These are phyloP conservation scores for Stagonosporopsis rhizophila DNA, from an alignment of 2,329 filamentous ascomycete species.

Conservation along the genomic window DNA sequence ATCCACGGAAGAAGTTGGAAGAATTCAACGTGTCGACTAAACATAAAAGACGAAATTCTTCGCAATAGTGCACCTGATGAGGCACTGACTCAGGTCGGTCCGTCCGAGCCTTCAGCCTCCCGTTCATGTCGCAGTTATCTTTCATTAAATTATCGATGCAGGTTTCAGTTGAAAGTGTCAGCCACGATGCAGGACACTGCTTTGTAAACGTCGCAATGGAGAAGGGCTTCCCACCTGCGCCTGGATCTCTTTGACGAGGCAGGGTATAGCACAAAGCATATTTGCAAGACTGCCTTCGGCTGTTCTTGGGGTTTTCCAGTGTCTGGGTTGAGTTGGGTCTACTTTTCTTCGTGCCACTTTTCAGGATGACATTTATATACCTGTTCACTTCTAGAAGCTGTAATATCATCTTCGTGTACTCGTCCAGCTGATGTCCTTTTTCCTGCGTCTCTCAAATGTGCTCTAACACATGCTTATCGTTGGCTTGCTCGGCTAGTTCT, in stretches of 20 bases:
- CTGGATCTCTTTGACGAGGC: background rate
- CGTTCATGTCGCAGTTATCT: background rate
- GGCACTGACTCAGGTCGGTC: background rate
- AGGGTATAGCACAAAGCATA: slow-evolving; percentile 6
- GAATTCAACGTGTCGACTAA: slow-evolving; percentile 13
- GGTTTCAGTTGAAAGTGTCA: background rate
- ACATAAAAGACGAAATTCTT: slow-evolving; percentile 7
- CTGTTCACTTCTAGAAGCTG: slow-evolving; percentile 10
- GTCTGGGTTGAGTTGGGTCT: background rate
- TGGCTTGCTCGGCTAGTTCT: background rate
- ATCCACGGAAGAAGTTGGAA: slow-evolving; percentile 10
- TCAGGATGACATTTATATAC: background rate
- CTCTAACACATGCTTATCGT: background rate
- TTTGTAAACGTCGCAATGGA: background rate
- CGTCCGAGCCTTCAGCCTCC: background rate
- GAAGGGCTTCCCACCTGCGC: background rate
- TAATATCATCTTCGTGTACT: slow-evolving; percentile 2
- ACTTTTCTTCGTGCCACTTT: background rate
- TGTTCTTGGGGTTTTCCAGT: slow-evolving; percentile 2
- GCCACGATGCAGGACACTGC: background rate
- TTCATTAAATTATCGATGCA: background rate
- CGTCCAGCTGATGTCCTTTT: background rate
- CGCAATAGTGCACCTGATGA: slow-evolving; percentile 2
- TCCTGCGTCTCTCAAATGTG: background rate
- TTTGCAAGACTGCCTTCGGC: background rate